These are phyloP conservation scores for Cladorrhinum samala DNA, from an alignment of 495 filamentous ascomycete genomes.

Conservation along the genomic window DNA sequence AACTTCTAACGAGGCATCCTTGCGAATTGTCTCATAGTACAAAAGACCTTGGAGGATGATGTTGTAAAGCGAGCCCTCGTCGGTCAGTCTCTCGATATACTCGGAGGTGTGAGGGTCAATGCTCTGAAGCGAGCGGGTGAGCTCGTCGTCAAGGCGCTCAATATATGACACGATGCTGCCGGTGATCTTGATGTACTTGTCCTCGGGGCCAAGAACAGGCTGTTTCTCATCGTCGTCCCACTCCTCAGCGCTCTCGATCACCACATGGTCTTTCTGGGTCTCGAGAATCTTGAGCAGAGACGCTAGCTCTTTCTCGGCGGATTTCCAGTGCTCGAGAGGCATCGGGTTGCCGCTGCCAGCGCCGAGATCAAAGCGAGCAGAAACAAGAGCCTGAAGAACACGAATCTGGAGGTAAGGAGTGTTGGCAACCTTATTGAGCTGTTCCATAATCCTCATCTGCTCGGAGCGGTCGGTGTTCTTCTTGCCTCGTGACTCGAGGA, in stretches of 20 bases:
- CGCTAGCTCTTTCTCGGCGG: slow-evolving; percentile 78
- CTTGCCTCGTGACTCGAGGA: slow-evolving; percentile 92
- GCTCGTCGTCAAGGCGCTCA: slow-evolving; percentile 94
- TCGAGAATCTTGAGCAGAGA: slow-evolving; percentile 75
- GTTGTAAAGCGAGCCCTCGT: slow-evolving; percentile 89
- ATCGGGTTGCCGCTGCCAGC: slow-evolving; percentile 77
- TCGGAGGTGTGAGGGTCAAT: slow-evolving; percentile 98
- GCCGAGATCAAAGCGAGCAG: slow-evolving; percentile 89
- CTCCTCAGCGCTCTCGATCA: slow-evolving; percentile 88
- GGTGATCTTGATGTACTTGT: slow-evolving; percentile 77
- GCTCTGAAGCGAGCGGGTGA: slow-evolving; percentile 88
- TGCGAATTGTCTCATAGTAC: slow-evolving; percentile 75
- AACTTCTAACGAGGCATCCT: slow-evolving; percentile 63
- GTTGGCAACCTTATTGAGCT: slow-evolving; percentile 77
- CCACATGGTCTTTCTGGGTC: slow-evolving; percentile 65
- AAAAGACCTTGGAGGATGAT: slow-evolving; percentile 78
- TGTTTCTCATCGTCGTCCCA: slow-evolving; percentile 98
- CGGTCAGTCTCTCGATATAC: slow-evolving; percentile 90
- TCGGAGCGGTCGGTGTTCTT: slow-evolving; percentile 96
- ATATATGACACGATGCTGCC: slow-evolving; percentile 92
- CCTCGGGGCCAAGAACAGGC: slow-evolving; percentile 60
- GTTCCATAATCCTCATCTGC: slow-evolving; percentile 97
- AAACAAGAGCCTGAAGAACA: slow-evolving; percentile 84
- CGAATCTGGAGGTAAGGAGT: slow-evolving; percentile 93
- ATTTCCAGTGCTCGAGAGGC: slow-evolving; percentile 95